Percentiles rank a stretch among this genome's conserved stretches.
phyloP scores from a whole-genome alignment of 352 stramenopile genomes.

The Phytophthora hibernalis region DNA sequence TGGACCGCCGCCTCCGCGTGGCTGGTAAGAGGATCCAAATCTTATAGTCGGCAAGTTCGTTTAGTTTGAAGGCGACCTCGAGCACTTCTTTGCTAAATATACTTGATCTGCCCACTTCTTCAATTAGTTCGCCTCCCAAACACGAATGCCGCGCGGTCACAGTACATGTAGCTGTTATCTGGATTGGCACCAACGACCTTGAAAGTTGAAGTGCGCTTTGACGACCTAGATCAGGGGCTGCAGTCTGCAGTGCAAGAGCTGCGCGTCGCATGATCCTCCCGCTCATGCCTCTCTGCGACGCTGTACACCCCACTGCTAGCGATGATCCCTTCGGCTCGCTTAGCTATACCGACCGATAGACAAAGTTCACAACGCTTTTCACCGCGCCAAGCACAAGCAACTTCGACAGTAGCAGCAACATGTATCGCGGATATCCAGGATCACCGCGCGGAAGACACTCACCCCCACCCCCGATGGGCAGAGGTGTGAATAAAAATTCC shows the following conservation, averaged over 20 bases:
- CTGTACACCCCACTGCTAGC: not conserved
- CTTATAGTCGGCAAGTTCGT: conserved; percentile 1
- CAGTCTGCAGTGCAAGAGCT: not conserved
- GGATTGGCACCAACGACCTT: too few relatives aligned
- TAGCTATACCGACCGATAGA: too few relatives aligned
- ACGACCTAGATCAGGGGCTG: not conserved
- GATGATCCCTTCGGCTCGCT: too few relatives aligned
- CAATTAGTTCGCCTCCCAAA: too few relatives aligned
- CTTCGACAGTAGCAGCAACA: conserved; percentile 12
- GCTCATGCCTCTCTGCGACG: not conserved
- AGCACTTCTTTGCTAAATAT: not conserved
- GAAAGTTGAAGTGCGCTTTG: not conserved
- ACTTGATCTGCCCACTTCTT: too few relatives aligned
- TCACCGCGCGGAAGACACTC: conserved; percentile 26
- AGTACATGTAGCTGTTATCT: too few relatives aligned
- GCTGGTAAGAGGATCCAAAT: conserved; percentile 20
- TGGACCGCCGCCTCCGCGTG: not conserved
- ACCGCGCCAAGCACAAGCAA: conserved; percentile 3
- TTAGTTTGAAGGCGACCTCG: conserved; percentile 2
- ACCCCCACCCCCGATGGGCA: conserved; percentile 11
- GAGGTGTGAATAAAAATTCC: too few relatives aligned
- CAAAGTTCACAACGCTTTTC: conserved; percentile 17
- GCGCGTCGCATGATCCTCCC: conserved; percentile 9
- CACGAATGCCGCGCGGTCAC: too few relatives aligned
- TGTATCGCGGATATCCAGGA: conserved; percentile 18